A percentile compares a stretch with the other conserved stretches of the same genome.
Conservation (phyloP, 257 asterid species). For the Gardenia jasminoides region DNA sequence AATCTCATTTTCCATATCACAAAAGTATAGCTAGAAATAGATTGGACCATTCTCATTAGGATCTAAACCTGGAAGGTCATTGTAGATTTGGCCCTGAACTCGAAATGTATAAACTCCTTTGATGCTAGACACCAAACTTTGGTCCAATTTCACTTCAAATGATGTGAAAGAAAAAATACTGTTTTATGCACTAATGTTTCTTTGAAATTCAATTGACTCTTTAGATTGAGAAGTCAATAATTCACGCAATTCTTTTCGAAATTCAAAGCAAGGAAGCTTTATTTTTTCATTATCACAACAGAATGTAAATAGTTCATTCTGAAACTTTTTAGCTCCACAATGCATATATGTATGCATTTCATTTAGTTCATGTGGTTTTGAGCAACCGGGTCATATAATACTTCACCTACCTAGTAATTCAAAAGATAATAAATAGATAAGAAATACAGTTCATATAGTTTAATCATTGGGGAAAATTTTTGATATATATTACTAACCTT, state of each 20-base stretch:
- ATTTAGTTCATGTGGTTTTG: too few relatives aligned
- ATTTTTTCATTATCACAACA: background rate
- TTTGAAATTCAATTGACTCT: background rate
- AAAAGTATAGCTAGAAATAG: background rate
- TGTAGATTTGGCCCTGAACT: slow-evolving; percentile 1
- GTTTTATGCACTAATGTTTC: background rate
- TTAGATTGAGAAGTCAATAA: background rate
- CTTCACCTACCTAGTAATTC: too few relatives aligned
- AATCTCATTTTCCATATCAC: background rate
- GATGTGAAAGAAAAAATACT: background rate
- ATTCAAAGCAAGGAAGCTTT: background rate
- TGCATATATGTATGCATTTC: background rate
- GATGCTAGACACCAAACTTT: background rate
- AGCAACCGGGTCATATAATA: too few relatives aligned
- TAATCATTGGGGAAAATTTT: too few relatives aligned
- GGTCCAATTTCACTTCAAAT: background rate
- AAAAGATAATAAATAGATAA: too few relatives aligned
- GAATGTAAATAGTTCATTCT: background rate
- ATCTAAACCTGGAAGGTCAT: background rate
- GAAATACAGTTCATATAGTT: too few relatives aligned
- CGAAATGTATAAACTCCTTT: slow-evolving; percentile 2
- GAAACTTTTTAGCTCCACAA: background rate
- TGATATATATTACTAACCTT: too few relatives aligned
- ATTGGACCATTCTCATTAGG: background rate
- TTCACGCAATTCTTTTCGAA: background rate